Evolutionary conservation across 768 basidiomycete species (phyloP).

Genomic region (Mycena leptocephala): DNA sequence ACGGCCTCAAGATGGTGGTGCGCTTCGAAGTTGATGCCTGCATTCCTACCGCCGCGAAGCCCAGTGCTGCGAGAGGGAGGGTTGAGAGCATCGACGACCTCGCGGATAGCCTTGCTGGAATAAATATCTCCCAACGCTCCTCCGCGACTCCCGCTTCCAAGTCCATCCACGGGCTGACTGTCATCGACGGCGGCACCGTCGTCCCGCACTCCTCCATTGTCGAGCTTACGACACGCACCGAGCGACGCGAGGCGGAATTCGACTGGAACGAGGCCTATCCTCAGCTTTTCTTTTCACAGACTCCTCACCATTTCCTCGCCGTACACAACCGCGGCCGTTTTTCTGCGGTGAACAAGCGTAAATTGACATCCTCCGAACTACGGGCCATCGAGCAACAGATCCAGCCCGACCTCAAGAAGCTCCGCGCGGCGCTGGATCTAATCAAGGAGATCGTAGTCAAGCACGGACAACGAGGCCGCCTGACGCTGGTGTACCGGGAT

Average conservation of each 20-base stretch:
- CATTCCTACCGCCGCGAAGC: slow-evolving; percentile 45
- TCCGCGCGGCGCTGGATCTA: slow-evolving; percentile 56
- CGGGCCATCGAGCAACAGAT: slow-evolving; percentile 47
- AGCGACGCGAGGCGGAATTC: slow-evolving; percentile 46
- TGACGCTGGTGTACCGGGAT: slow-evolving; percentile 69
- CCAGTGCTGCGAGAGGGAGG: slow-evolving; percentile 11
- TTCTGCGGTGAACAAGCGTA: slow-evolving; percentile 63
- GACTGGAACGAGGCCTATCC: slow-evolving; percentile 77
- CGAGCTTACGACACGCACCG: slow-evolving; percentile 64
- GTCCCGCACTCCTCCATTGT: slow-evolving; percentile 62
- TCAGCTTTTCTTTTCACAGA: slow-evolving; percentile 81
- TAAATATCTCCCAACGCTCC: slow-evolving; percentile 44
- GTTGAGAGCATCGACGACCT: slow-evolving; percentile 54
- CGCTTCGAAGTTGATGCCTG: slow-evolving; percentile 73
- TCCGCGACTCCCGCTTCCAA: slow-evolving; percentile 26
- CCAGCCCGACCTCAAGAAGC: slow-evolving; percentile 55
- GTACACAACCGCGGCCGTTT: slow-evolving; percentile 73
- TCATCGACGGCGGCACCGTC: slow-evolving; percentile 44
- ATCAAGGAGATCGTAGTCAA: slow-evolving; percentile 68
- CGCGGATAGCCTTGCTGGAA: slow-evolving; percentile 48
- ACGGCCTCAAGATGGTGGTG: slow-evolving; percentile 71
- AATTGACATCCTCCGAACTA: slow-evolving; percentile 56
- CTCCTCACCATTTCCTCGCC: slow-evolving; percentile 72
- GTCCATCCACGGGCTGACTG: slow-evolving; percentile 37
- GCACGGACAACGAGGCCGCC: slow-evolving; percentile 66